These are phyloP conservation scores for Xylaria sp. DNA, from an alignment of 2,329 filamentous ascomycete genomes.

Conservation along the genomic window DNA sequence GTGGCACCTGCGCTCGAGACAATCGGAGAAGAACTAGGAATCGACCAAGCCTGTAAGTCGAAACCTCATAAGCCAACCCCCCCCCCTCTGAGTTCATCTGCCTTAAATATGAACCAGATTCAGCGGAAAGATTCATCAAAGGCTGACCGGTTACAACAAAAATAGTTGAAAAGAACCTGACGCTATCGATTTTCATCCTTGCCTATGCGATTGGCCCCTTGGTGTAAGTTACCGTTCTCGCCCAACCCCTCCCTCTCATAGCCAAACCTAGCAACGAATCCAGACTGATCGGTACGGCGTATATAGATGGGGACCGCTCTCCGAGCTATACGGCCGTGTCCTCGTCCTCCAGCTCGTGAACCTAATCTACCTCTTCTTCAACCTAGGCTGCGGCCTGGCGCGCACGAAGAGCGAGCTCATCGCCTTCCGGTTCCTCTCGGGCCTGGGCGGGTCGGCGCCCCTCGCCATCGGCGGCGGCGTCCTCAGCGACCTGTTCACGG, in stretches of 20 bases:
- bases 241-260: not conserved
- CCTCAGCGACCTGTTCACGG: conserved; percentile 59
- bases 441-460: conserved; percentile 68
- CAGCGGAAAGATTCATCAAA: not conserved
- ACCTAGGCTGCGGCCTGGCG: conserved; percentile 68
- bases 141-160: conserved; percentile 15
- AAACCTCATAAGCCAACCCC: not conserved
- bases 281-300: conserved; percentile 6
- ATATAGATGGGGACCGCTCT: conserved; percentile 59
- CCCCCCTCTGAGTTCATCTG: not conserved
- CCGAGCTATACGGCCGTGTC: conserved; percentile 66
- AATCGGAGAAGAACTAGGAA: conserved; percentile 66
- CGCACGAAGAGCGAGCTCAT: conserved; percentile 65
- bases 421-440: conserved; percentile 67
- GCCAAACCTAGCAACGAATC: not conserved
- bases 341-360: conserved; percentile 66
- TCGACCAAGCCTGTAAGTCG: conserved; percentile 54
- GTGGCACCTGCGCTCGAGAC: conserved; percentile 62
- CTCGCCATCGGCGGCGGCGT: conserved; percentile 54
- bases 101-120: not conserved
- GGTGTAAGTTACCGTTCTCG: conserved; percentile 48
- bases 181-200: conserved; percentile 65
- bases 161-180: conserved; percentile 53
- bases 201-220: conserved; percentile 65
- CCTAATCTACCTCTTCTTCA: conserved; percentile 63